Percentiles rank a stretch among this genome's conserved stretches.
phyloP scores from a whole-genome alignment of 257 asterid genomes.

The Salvia miltiorrhiza region DNA sequence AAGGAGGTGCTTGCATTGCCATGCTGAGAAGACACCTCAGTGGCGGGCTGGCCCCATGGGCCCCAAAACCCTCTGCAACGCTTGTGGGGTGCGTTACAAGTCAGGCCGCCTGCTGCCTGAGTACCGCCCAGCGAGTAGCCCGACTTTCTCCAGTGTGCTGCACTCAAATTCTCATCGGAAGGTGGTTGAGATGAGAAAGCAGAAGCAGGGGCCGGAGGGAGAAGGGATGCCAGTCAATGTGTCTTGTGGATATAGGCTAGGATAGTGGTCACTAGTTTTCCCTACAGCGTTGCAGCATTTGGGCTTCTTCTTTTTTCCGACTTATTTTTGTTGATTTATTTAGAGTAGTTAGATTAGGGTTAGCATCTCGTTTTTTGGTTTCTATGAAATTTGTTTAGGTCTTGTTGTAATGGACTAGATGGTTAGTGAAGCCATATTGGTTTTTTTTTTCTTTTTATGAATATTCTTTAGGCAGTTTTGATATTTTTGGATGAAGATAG shows the following conservation, averaged over 20 bases:
- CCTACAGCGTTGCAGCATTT: conserved; percentile 24
- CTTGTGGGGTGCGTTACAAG: conserved; percentile 89
- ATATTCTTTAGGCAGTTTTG: conserved; percentile 38
- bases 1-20: conserved; percentile 79
- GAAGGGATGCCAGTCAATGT: conserved; percentile 34
- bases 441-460: conserved; percentile 26
- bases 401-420: conserved; percentile 40
- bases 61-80: conserved; percentile 80
- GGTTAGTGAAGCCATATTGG: conserved; percentile 31
- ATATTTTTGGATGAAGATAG: conserved; percentile 20
- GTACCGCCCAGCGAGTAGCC: conserved; percentile 89
- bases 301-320: neutral
- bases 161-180: conserved; percentile 90
- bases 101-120: conserved; percentile 86
- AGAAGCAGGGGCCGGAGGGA: conserved; percentile 39
- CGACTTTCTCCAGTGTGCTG: conserved; percentile 50
- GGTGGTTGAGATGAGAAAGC: conserved; percentile 84
- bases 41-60: conserved; percentile 96
- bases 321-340: conserved; percentile 8
- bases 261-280: conserved; percentile 35
- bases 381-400: conserved; percentile 34
- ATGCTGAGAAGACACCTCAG: conserved; percentile 80
- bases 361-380: conserved; percentile 35
- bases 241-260: conserved; percentile 59
- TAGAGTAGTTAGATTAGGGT: conserved; percentile 45